Evolutionary conservation across 495 filamentous ascomycete species (phyloP).

Genomic region (Hamigera avellanea): DNA sequence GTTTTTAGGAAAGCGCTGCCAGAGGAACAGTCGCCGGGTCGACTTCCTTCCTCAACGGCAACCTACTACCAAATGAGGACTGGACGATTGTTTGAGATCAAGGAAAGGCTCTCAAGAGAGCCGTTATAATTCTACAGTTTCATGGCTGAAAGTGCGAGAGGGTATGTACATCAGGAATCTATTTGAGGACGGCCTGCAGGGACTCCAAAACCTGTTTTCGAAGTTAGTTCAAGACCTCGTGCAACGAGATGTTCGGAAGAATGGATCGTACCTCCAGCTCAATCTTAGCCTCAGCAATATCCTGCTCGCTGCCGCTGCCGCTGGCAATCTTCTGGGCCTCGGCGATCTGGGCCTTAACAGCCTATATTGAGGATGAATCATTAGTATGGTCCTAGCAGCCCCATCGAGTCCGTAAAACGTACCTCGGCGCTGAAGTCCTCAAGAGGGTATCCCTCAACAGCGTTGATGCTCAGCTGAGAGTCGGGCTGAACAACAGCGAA

Average conservation of each 20-base stretch:
- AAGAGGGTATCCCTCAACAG: slow-evolving; percentile 84
- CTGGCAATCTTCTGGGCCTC: slow-evolving; percentile 92
- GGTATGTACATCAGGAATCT: slow-evolving; percentile 39
- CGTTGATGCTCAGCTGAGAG: slow-evolving; percentile 93
- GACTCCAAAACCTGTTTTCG: slow-evolving; percentile 63
- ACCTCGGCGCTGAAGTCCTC: slow-evolving; percentile 92
- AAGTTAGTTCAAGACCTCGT: too few relatives aligned
- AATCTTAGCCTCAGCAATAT: slow-evolving; percentile 96
- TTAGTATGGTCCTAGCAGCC: background rate
- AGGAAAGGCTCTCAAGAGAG: slow-evolving; percentile 13
- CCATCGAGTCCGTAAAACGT: slow-evolving; percentile 8
- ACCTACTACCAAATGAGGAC: too few relatives aligned
- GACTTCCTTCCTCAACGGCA: too few relatives aligned
- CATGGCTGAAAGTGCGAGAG: slow-evolving; percentile 18
- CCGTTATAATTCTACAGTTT: slow-evolving; percentile 37
- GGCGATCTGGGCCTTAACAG: slow-evolving; percentile 48
- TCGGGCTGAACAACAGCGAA: slow-evolving; percentile 95
- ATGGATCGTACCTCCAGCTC: slow-evolving; percentile 74
- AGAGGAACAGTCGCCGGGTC: too few relatives aligned
- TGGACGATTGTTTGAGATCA: too few relatives aligned
- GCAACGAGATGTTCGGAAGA: too few relatives aligned
- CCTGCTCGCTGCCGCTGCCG: slow-evolving; percentile 89
- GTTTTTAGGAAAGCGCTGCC: too few relatives aligned
- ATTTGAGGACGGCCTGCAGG: slow-evolving; percentile 67
- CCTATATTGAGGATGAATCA: slow-evolving; percentile 10